Conservation (phyloP, 345 rosid species). For the Pugionium cornutum region DNA sequence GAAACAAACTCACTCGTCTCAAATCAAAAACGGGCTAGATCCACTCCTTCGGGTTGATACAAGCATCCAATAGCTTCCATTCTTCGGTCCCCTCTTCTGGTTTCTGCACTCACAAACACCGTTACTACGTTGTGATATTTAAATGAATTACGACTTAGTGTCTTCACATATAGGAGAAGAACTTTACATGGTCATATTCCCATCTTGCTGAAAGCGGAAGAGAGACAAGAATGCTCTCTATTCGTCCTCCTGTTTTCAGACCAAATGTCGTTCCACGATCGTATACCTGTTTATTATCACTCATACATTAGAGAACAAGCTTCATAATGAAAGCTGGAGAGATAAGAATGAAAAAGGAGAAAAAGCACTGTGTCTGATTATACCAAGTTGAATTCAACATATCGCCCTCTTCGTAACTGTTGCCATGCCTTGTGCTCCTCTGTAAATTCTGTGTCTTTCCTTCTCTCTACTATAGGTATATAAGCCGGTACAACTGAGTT, state of each 20-base stretch:
- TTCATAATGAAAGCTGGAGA: background rate
- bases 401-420: conserved; percentile 92
- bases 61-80: conserved; percentile 96
- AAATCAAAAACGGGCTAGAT: conserved; percentile 36
- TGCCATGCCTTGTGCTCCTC: conserved; percentile 95
- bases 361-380: background rate
- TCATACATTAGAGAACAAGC: conserved; percentile 18
- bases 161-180: background rate
- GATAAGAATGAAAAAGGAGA: background rate
- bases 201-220: conserved; percentile 91
- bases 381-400: conserved; percentile 97
- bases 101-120: conserved; percentile 52
- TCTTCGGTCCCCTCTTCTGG: conserved; percentile 97
- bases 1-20: conserved; percentile 26
- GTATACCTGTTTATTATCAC: conserved; percentile 58
- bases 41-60: conserved; percentile 97
- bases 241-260: conserved; percentile 92
- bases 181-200: conserved; percentile 94
- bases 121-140: conserved; percentile 28
- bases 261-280: conserved; percentile 99
- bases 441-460: conserved; percentile 73
- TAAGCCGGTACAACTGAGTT: conserved; percentile 91
- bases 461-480: conserved; percentile 80
- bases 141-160: background rate
- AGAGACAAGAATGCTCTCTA: conserved; percentile 97